Evolutionary conservation across 2,329 filamentous ascomycete species (phyloP).

Genomic region (Arthrobotrys sphaeroides): DNA sequence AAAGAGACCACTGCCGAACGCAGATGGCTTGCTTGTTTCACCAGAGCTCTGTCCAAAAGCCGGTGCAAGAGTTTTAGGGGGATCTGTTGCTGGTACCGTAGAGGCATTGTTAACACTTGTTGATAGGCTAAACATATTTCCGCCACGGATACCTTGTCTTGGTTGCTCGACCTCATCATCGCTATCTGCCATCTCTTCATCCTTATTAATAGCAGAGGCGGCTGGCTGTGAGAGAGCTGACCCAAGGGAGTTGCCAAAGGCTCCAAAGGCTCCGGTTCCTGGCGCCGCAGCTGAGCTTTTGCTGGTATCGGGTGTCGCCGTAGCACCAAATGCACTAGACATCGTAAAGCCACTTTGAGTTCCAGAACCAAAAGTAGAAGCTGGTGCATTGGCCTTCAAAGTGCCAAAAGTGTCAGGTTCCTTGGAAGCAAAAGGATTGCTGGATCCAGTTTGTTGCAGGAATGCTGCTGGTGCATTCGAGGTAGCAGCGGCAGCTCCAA

Average conservation of each 20-base stretch:
- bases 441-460: conserved; percentile 38
- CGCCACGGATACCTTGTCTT: conserved; percentile 36
- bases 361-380: conserved; percentile 20
- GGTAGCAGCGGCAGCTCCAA: conserved; percentile 4
- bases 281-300: conserved; percentile 12
- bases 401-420: conserved; percentile 39
- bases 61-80: conserved; percentile 31
- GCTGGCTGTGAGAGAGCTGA: conserved; percentile 49
- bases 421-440: conserved; percentile 39
- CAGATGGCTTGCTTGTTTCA: conserved; percentile 18
- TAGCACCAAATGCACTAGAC: conserved; percentile 44
- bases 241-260: conserved; percentile 43
- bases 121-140: conserved; percentile 47
- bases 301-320: conserved; percentile 22
- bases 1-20: conserved; percentile 47
- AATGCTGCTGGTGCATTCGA: conserved; percentile 36
- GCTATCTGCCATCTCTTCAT: conserved; percentile 53
- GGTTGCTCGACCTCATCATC: conserved; percentile 47
- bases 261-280: conserved; percentile 40
- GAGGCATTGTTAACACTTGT: not conserved
- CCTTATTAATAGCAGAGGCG: conserved; percentile 49
- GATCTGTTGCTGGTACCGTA: conserved; percentile 28
- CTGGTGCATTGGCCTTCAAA: conserved; percentile 11
- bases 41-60: conserved; percentile 34
- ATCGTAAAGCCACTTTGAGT: conserved; percentile 15